Base-by-base conservation (phyloP, 768 basidiomycete genomes). In the Leccinum uliginosum region DNA sequence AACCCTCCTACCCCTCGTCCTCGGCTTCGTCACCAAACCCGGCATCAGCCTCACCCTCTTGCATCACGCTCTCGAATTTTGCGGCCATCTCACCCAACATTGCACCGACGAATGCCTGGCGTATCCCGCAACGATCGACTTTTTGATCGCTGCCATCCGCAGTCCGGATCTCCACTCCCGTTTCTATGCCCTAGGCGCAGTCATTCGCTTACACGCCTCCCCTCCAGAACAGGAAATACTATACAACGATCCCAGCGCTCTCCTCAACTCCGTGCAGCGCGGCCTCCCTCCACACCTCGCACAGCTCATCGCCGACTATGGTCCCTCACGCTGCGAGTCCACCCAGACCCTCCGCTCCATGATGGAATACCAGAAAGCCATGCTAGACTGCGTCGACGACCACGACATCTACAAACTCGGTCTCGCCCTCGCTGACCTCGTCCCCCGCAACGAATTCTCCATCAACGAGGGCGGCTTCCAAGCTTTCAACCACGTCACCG, bases 381-480 rank as follows among this genome's bases (percentile, higher is more conserved):
- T 87, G 79, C 73, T 83, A 71, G 54, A 70, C 14, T 76, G 70
- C 57, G 74, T 74, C 0, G 74, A 78, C 50, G 77, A 81, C 59
- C 71, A 67, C 30, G 77, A 87, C 62, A 61, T 87, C 4, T 77
- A 79, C 60, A 57, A 73, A 4, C 75, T 87, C 3, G 85, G 83
- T 1, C 60, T 80, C 35, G 74, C 71, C 38, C 71, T 85, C 24
- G 78, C 79, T 1, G 68, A 73, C 7, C 70, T 81, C 46, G 81
- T 89, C 60, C 67, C 80, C 10, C 71, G 74, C 46, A 85, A 83
- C 8, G 86, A 88, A 61, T 86, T 83, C 64, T 80, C 83, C 4
- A 75, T 87, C 54, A 66, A 74, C 6, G 79, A 87, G n/a, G 86
- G 86, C 1, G 70, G 65, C 23, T 86, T 81, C 67, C 74, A 82